phyloP scores from a whole-genome alignment of 805 yeast genomes.

The Zygosaccharomyces gambellarensis region DNA sequence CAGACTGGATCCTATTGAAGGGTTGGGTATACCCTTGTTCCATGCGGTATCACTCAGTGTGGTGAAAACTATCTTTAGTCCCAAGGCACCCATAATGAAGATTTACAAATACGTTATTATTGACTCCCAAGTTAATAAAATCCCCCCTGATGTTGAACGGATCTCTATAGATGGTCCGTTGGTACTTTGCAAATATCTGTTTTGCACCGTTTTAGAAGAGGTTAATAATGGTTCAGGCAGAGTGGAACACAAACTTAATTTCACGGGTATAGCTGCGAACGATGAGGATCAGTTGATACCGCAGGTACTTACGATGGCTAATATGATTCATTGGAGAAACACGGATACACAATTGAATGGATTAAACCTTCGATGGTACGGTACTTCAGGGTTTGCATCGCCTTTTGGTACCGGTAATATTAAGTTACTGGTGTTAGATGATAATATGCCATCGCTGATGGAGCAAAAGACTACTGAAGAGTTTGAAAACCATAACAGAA shows the following conservation, averaged over 20 bases:
- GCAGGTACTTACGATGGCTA: constrained; percentile 31
- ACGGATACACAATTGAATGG: constrained; percentile 32
- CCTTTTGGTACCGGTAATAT: constrained; percentile 35
- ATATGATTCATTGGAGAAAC: constrained; percentile 29
- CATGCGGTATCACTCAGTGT: constrained; percentile 32
- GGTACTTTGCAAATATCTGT: constrained; percentile 28
- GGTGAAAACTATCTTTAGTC: constrained; percentile 30
- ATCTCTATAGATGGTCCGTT: constrained; percentile 9
- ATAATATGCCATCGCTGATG: constrained; percentile 32
- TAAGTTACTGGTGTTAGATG: constrained; percentile 34
- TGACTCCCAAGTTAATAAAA: constrained; percentile 11
- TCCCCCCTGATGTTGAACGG: constrained; percentile 13
- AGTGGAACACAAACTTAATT: constrained; percentile 31
- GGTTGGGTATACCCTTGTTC: constrained; percentile 36
- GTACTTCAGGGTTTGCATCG: constrained; percentile 36
- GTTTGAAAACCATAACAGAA: constrained; percentile 11
- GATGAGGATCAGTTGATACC: constrained; percentile 15
- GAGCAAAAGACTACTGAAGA: constrained; percentile 20
- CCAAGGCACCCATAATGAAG: constrained; percentile 28
- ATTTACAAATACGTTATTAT: constrained; percentile 28
- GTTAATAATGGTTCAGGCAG: constrained; percentile 22
- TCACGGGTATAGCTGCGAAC: constrained; percentile 21
- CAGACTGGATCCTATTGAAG: constrained; percentile 15
- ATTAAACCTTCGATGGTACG: constrained; percentile 39
- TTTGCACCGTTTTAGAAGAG: constrained; percentile 32